Evolutionary conservation across 2,329 filamentous ascomycete genomes (phyloP), one percentile per base, ranked within the genome.

Genomic region (Colletotrichum destructivum): DNA sequence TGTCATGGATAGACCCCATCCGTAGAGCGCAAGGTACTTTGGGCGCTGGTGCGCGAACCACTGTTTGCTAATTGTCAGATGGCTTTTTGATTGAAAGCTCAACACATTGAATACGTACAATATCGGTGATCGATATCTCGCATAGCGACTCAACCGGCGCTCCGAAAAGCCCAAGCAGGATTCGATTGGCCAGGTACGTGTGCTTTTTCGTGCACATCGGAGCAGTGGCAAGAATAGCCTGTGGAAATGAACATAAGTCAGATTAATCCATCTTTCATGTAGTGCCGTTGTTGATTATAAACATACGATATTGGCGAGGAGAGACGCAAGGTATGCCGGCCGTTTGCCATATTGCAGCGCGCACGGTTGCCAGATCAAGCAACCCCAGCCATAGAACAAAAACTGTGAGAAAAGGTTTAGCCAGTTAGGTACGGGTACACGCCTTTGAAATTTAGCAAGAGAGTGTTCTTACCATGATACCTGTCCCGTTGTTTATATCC

Each of bases 361-460:
- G 18, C 86, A 80, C 0, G 85, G 84, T 72, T 87, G 84, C 84
- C 84, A 87, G 67, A 87, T 82, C 8, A 87, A 74, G 31, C 84
- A 77, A 0, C 82, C 80, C 81, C 82, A 86, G 2, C 85, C 85
- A 0, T 84, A 74, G n/a, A 87, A 78, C 2, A 87, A 75, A 42
- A 84, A 84, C 67, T 69, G 7, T 2, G 9, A 18, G 3, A 21
- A 21, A 74, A 52, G 0, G 12, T 11, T 16, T 23, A 21, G 7
- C 31, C 31, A 7, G 1, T 31, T 31, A 1, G 31, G 7, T 31
- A 31, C 31, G 26, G 6, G 4, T 31, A 31, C 31, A 31, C 1
- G 31, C 7, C 4, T 31, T 31, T 31, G 23, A 26, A 26, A 26
- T 26, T 31, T 31, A 31, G 4, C 7, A 7, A 8, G 7, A 31